Evolutionary conservation across 2,329 filamentous ascomycete species (phyloP), one percentile per base, ranked within the genome.

Genomic region (Venturia asperata): DNA sequence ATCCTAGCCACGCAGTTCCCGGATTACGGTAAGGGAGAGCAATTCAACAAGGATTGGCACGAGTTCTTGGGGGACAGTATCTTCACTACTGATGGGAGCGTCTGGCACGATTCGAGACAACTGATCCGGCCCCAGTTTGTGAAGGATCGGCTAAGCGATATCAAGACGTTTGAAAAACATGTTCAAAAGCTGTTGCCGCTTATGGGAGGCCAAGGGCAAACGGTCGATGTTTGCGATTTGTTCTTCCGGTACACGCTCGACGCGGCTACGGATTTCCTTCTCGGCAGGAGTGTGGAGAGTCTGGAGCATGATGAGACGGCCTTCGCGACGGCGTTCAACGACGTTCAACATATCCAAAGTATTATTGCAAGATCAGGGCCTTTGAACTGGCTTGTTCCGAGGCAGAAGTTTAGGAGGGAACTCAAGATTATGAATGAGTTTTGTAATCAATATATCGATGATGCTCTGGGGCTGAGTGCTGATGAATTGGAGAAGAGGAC

Each of bases 71-170:
- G 89, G 30, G 83, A 91, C 70, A 85, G 85, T 65, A 85, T 85
- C 68, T 83, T 83, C 75, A 87, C 87, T 9, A 95, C 91, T 0
- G 92, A 97, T 72, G 88, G 89, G 15, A 80, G 86, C 34, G 77
- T 82, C 63, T 96, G 92, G 92, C 90, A 93, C 69, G 82, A 83
- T 65, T 91, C 87, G 63, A 83, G 92, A n/a, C 86, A 90, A 68
- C 80, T 96, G 67, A 86, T 97, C 68, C 83, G 92, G 1, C 92
- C 92, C 0, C 91, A 95, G 72, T 96, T 96, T 75, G 86, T 91
- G 71, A 89, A 88, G 70, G 89, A 95, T 71, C 88, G 92, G 24
- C 85, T 96, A 43, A 89, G 87, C 68, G 90, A 96, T 74, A 78
- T 96, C 67, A 82, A 91, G 63, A 86, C 88, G 66, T 92, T 96